Evolutionary conservation across 495 filamentous ascomycete species (phyloP).

Genomic region (Trypethelium eluteriae): DNA sequence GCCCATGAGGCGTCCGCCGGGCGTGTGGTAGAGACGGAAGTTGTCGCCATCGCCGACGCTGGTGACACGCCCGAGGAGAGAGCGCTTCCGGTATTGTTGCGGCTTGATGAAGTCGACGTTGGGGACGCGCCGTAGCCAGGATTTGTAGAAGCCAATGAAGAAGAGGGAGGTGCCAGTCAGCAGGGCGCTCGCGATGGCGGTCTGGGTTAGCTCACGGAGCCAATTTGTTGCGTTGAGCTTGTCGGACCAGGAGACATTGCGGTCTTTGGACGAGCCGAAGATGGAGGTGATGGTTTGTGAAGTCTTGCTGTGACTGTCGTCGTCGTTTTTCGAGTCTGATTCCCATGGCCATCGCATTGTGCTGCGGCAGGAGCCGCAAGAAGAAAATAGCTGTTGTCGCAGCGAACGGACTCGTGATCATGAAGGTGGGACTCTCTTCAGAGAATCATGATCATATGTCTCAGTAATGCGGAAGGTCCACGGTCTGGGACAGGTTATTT

Average conservation of each 20-base stretch:
- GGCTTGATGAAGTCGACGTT: constrained; percentile 63
- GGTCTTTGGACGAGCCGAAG: neutral
- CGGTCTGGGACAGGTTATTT: neutral
- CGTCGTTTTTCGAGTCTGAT: neutral
- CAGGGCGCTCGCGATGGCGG: constrained; percentile 57
- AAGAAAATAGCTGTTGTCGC: neutral
- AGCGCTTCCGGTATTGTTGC: constrained; percentile 58
- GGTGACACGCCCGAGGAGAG: constrained; percentile 75
- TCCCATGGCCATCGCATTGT: neutral
- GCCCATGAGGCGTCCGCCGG: constrained; percentile 73
- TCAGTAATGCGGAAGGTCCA: neutral
- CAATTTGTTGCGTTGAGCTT: constrained; percentile 53
- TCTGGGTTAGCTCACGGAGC: constrained; percentile 54
- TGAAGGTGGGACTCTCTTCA: neutral
- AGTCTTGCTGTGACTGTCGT: neutral
- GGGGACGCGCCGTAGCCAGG: constrained; percentile 75
- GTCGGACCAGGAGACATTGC: constrained; percentile 41
- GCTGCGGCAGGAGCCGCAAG: neutral
- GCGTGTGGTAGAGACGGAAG: constrained; percentile 88
- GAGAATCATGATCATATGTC: neutral
- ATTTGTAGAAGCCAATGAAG: constrained; percentile 55
- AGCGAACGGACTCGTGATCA: neutral
- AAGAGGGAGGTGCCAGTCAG: constrained; percentile 63
- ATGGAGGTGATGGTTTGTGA: neutral
- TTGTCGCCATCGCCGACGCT: constrained; percentile 95